Percentiles rank a stretch among this genome's conserved stretches.
Conservation (phyloP, 2,329 filamentous ascomycete species). For the Colletotrichum chlorophyti region DNA sequence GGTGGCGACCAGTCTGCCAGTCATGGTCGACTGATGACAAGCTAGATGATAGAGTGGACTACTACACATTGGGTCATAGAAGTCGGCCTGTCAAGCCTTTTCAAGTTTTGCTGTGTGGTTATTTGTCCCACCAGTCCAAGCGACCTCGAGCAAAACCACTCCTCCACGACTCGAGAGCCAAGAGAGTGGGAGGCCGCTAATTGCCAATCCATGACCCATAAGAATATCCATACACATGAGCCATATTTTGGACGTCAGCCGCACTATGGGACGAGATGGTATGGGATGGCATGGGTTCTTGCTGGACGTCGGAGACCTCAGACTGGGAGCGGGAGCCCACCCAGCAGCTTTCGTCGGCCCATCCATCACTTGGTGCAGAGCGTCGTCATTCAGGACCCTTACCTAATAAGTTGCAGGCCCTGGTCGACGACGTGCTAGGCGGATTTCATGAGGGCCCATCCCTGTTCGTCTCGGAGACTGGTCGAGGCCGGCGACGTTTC, state of each 20-base stretch:
- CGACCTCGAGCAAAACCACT: too few relatives aligned
- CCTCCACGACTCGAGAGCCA: too few relatives aligned
- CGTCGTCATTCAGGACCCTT: not conserved
- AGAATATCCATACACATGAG: too few relatives aligned
- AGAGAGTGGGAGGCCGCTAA: too few relatives aligned
- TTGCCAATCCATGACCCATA: too few relatives aligned
- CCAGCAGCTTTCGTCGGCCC: constrained; percentile 15
- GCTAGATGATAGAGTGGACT: too few relatives aligned
- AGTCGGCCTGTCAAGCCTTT: constrained; percentile 10
- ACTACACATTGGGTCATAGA: constrained; percentile 16
- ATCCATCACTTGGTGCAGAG: not conserved
- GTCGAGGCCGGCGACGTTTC: constrained; percentile 24
- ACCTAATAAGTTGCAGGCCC: too few relatives aligned
- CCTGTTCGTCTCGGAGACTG: constrained; percentile 17
- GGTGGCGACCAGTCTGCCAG: too few relatives aligned
- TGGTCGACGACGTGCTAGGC: too few relatives aligned
- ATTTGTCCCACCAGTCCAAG: too few relatives aligned
- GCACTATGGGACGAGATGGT: not conserved
- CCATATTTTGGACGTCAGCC: not conserved
- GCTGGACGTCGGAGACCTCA: too few relatives aligned
- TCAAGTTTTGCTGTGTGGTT: not conserved
- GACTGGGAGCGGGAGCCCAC: too few relatives aligned
- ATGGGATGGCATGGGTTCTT: constrained; percentile 15
- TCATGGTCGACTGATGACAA: not conserved
- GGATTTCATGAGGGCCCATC: not conserved